Percentiles rank a stretch among this genome's conserved stretches.
These are phyloP conservation scores for Salix suchowensis DNA, from an alignment of 345 rosid genomes.

Conservation along the genomic window DNA sequence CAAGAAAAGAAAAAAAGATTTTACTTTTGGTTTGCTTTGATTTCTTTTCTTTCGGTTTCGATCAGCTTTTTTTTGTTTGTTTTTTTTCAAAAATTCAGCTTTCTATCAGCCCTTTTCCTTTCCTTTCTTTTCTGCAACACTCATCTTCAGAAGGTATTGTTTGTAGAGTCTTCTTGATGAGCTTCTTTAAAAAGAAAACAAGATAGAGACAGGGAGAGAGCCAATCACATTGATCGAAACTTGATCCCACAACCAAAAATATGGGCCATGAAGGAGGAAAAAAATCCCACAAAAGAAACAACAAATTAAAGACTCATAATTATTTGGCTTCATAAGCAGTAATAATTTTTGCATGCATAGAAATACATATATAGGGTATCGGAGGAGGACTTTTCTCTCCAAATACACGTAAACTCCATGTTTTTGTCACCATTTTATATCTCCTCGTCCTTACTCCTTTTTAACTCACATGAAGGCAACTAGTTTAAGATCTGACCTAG, in stretches of 20 bases:
- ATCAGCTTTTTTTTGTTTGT: conserved; percentile 20
- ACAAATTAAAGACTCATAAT: conserved; percentile 36
- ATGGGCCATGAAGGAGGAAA: conserved; percentile 34
- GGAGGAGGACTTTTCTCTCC: background rate
- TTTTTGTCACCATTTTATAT: conserved; percentile 12
- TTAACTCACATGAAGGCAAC: background rate
- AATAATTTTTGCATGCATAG: conserved; percentile 27
- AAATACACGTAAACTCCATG: conserved; percentile 19
- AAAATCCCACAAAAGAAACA: conserved; percentile 29
- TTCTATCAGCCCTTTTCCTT: conserved; percentile 21
- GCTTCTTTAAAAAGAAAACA: conserved; percentile 19
- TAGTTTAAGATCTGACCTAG: no score
- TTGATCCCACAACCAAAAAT: conserved; percentile 36
- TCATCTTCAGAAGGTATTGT: conserved; percentile 35
- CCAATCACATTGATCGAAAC: conserved; percentile 34
- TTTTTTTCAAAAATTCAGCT: background rate
- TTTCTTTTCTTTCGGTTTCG: conserved; percentile 23
- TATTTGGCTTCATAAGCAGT: conserved; percentile 13
- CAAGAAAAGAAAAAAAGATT: conserved; percentile 10
- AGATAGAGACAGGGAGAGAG: conserved; percentile 9
- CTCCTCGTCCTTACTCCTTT: background rate
- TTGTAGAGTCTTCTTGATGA: conserved; percentile 30
- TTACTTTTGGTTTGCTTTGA: conserved; percentile 11
- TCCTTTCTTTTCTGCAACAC: conserved; percentile 23
- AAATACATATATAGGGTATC: background rate